Base-by-base conservation (phyloP, 83 land plant genomes). In the Diphasiastrum complanatum region DNA sequence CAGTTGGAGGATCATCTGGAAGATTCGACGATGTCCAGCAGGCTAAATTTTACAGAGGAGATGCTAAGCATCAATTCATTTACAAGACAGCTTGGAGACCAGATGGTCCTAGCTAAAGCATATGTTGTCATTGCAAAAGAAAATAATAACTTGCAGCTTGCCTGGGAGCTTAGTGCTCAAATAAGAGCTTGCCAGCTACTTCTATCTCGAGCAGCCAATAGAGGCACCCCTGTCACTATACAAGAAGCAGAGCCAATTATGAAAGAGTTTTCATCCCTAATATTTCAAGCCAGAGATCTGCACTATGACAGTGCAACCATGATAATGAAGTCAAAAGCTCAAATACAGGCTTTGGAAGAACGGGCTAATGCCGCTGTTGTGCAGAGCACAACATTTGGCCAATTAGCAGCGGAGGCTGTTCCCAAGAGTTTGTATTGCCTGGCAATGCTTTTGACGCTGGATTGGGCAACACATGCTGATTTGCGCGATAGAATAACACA, bases 371-470 rank as follows among this genome's bases (percentile, higher is more conserved):
- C 34, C 30, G 59, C 59, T 12, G 19, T 35, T 27, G 59, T 55
- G 0, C 59, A 55, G 27, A 55, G 59, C 59, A 55, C 59, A 6
- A 55, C 59, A 24, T 55, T 55, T 55, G 59, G 59, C 11, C 59
- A 55, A 35, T 19, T 55, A 12, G 59, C 59, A 20, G 59, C 59
- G 6, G 59, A 55, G 35, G 59, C 59, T 11, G 59, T 55, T 30
- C 59, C 59, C 11, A 55, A 55, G 34, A 55, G 59, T 27, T 35
- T 55, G 18, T 32, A 55, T 27, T 55, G 59, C 59, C 35, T 55
- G 38, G 59, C 35, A 12, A 55, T 55, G 59, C 34, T 20, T 31
- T 30, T 55, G 35, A 55, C 59, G 10, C 34, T 55, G 16, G 59
- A 55, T 11, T 55, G 59, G 59, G 59, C 59, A 20, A 27, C 20